Base-by-base conservation (phyloP, 2,329 filamentous ascomycete species). In the Colletotrichum incanum region DNA sequence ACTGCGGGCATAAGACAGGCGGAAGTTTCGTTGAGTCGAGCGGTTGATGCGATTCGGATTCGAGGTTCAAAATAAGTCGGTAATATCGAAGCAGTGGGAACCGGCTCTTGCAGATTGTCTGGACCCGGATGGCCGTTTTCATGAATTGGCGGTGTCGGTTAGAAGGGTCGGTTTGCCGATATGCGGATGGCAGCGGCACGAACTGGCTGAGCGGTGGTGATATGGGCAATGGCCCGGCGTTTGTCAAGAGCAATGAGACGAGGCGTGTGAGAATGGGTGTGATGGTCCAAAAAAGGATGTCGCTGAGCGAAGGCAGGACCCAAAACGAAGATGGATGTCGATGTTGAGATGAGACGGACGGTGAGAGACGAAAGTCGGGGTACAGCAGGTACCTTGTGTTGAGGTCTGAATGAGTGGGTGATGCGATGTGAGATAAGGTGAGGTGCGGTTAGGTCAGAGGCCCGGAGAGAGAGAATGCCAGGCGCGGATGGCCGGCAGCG, bases 21-120 rank as follows among this genome's bases (percentile, higher is more conserved):
- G 16, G 39, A 43, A 28, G 52, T 49, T 72, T 66, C 61, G 71
- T 71, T 73, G 71, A 55, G 65, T 63, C 23, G 26, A 54, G 52
- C 45, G 63, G 67, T 43, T 52, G 61, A 37, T 71, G 67, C 14
- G 26, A 50, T 55, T 23, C 34, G 60, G 52, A 58, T 58, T 49
- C n/a, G 49, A 23, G 41, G 37, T 58, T 55, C 54, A 23, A 59
- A 41, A n/a, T 43, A 59, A 23, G 54, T n/a, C 12, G 37, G 41
- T 18, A 69, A 49, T 26, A 26, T 31, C 16, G 41, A 63, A 26
- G 52, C 52, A 52, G 65, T 49, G 58, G 60, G 52, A 41, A 26
- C 45, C 18, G 65, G 54, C 45, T 60, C 18, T 37, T 55, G 61
- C 37, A 59, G 50, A 31, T 45, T 55, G 62, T 47, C 14, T 45